Percentiles rank a stretch among this genome's conserved stretches.
Evolutionary conservation across 106 monocot species (phyloP).

Genomic region (Dioscorea zingiberensis): DNA sequence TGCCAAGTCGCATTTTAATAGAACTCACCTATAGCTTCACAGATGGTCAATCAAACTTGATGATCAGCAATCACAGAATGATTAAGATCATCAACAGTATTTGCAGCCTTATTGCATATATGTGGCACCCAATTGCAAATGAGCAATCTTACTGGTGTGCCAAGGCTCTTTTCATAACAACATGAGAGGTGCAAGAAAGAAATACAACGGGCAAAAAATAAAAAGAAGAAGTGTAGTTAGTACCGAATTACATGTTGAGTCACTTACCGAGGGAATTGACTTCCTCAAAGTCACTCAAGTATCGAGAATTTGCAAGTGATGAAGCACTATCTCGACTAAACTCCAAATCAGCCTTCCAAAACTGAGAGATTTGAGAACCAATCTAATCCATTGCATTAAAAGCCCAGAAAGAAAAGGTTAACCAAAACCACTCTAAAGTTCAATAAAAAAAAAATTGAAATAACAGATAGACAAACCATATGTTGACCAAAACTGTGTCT

Average conservation of each 20-base stretch:
- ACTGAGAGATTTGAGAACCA: constrained; percentile 56
- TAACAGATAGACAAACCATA: constrained; percentile 37
- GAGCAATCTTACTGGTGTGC: too few relatives aligned
- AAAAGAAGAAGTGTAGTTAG: too few relatives aligned
- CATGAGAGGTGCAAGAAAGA: too few relatives aligned
- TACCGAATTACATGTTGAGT: neutral
- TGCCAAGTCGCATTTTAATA: too few relatives aligned
- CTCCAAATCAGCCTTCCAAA: constrained; percentile 48
- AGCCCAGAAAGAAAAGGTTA: constrained; percentile 3
- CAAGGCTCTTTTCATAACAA: too few relatives aligned
- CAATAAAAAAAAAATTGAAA: constrained; percentile 8
- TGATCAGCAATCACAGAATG: too few relatives aligned
- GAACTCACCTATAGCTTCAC: too few relatives aligned
- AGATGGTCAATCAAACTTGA: too few relatives aligned
- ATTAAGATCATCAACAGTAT: too few relatives aligned
- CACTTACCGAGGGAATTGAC: constrained; percentile 72
- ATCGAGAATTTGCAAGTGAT: constrained; percentile 72
- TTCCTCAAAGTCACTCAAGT: constrained; percentile 95
- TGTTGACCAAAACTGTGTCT: constrained; percentile 52
- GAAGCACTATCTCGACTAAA: constrained; percentile 30
- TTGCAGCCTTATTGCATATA: too few relatives aligned
- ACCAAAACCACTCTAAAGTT: neutral
- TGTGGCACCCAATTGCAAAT: too few relatives aligned
- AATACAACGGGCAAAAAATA: too few relatives aligned
- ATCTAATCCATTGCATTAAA: constrained; percentile 26